phyloP scores from a whole-genome alignment of 78 protist species.

The Isochrysis galbana region DNA sequence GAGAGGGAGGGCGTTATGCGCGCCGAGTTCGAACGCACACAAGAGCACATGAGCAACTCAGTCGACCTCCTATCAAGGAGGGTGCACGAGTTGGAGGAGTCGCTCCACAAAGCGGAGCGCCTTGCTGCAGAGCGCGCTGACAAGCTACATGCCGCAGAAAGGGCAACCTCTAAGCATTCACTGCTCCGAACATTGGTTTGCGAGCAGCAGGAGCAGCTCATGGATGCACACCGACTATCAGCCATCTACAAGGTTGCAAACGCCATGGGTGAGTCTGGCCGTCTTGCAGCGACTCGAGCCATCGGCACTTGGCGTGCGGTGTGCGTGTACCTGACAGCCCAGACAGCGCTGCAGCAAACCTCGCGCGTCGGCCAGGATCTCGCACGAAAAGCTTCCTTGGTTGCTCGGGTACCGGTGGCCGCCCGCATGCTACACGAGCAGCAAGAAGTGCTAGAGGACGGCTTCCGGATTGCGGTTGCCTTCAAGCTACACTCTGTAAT shows the following conservation, averaged over 20 bases:
- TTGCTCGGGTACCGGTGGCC: background rate
- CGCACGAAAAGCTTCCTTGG: background rate
- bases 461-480: background rate
- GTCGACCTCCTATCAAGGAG: too few species aligned
- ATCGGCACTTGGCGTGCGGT: background rate
- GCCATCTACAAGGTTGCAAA: background rate
- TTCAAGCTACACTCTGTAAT: background rate
- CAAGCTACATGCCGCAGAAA: too few species aligned
- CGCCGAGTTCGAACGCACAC: too few species aligned
- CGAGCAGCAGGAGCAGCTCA: background rate
- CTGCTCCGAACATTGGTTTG: background rate
- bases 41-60: too few species aligned
- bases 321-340: background rate
- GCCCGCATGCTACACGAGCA: background rate
- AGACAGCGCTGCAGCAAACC: background rate
- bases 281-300: background rate
- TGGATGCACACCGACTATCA: background rate
- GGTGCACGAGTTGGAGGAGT: too few species aligned
- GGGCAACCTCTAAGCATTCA: too few species aligned
- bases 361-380: background rate
- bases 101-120: too few species aligned
- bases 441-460: background rate
- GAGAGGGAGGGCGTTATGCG: background rate
- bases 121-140: background rate
- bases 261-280: background rate